These are phyloP conservation scores for Calonectria hongkongensis DNA, from an alignment of 2,329 filamentous ascomycete species.

Conservation along the genomic window DNA sequence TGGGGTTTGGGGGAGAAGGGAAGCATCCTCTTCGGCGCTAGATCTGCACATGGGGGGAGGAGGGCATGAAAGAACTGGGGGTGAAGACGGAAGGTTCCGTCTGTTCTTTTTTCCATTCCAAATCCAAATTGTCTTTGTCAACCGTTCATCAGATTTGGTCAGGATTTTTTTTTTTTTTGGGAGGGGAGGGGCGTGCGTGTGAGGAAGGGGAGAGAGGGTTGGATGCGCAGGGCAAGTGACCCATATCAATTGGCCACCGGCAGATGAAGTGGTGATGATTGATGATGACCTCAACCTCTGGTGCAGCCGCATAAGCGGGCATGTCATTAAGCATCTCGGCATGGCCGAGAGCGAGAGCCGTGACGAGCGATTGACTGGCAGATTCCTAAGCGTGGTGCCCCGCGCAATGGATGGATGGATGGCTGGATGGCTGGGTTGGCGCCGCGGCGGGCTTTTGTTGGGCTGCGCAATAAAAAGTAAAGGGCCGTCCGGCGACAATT, in stretches of 20 bases:
- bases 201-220: background rate
- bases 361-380: conserved; percentile 17
- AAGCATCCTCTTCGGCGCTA: conserved; percentile 25
- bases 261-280: background rate
- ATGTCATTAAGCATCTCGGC: conserved; percentile 19
- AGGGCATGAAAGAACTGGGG: conserved; percentile 4
- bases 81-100: conserved; percentile 32
- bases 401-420: background rate
- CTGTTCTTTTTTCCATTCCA: background rate
- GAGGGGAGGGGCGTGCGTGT: background rate
- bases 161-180: background rate
- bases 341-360: background rate
- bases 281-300: background rate
- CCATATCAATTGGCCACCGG: conserved; percentile 11
- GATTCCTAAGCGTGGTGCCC: conserved; percentile 7
- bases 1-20: conserved; percentile 19
- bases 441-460: conserved; percentile 5
- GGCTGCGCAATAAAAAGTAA: conserved; percentile 21
- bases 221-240: background rate
- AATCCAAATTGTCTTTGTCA: conserved; percentile 11
- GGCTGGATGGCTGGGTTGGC: background rate
- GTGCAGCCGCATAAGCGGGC: conserved; percentile 10
- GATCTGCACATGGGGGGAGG: conserved; percentile 34
- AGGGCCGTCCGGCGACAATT: conserved; percentile 4
- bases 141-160: background rate